phyloP scores from a whole-genome alignment of 345 rosid genomes.

The Durio zibethinus region DNA sequence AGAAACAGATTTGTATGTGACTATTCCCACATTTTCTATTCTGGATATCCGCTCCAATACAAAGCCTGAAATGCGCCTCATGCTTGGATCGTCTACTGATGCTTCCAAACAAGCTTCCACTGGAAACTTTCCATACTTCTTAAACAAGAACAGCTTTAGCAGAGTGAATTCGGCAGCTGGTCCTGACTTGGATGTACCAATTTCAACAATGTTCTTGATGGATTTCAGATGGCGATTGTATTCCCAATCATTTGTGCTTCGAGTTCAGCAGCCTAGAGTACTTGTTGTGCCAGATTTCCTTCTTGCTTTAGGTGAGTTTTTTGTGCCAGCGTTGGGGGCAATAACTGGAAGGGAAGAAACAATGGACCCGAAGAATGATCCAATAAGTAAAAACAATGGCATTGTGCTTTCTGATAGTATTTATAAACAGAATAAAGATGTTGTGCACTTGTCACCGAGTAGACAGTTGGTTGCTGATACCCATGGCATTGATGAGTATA shows the following conservation, averaged over 20 bases:
- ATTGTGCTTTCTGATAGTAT: slow-evolving; percentile 67
- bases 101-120: slow-evolving; percentile 67
- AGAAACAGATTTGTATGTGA: slow-evolving; percentile 89
- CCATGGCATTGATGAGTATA: slow-evolving; percentile 72
- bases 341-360: slow-evolving; percentile 94
- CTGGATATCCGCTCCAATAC: slow-evolving; percentile 83
- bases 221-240: slow-evolving; percentile 90
- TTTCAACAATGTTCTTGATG: slow-evolving; percentile 91
- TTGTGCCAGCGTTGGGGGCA: slow-evolving; percentile 83
- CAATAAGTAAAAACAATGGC: slow-evolving; percentile 61
- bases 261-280: slow-evolving; percentile 91
- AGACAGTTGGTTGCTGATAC: slow-evolving; percentile 83
- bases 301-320: slow-evolving; percentile 89
- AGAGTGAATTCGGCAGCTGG: slow-evolving; percentile 44
- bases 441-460: slow-evolving; percentile 73
- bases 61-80: slow-evolving; percentile 95
- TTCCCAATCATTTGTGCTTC: slow-evolving; percentile 79
- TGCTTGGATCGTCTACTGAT: slow-evolving; percentile 96
- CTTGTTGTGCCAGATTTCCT: slow-evolving; percentile 98
- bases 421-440: slow-evolving; percentile 73
- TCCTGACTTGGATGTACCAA: slow-evolving; percentile 52
- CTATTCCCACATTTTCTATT: slow-evolving; percentile 83
- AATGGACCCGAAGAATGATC: slow-evolving; percentile 90
- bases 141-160: slow-evolving; percentile 50
- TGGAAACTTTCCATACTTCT: slow-evolving; percentile 53